Conservation (phyloP, 2,329 filamentous ascomycete genomes). For the Calonectria pteridis region DNA sequence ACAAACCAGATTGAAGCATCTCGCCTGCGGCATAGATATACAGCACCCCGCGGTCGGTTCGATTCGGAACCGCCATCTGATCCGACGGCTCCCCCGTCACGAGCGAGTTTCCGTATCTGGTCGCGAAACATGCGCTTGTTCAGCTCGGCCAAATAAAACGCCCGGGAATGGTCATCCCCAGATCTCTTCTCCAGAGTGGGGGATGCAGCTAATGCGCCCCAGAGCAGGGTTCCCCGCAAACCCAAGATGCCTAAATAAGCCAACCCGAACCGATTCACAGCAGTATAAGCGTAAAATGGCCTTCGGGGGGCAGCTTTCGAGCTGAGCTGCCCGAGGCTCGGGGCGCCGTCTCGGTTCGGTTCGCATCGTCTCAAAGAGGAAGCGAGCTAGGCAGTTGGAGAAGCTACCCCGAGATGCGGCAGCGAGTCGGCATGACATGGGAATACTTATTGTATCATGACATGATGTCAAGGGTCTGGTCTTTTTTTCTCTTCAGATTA, state of each 20-base stretch:
- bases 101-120: not conserved
- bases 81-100: constrained; percentile 6
- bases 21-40: constrained; percentile 16
- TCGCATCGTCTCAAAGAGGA: not conserved
- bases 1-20: constrained; percentile 11
- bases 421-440: not conserved
- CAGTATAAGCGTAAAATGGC: not conserved
- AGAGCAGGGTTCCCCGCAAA: constrained; percentile 22
- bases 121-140: not conserved
- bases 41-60: constrained; percentile 14
- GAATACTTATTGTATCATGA: constrained; percentile 17
- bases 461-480: not conserved
- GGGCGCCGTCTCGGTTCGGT: constrained; percentile 13
- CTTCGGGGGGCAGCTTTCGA: not conserved
- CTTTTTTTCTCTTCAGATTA: not conserved
- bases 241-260: not conserved
- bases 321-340: not conserved
- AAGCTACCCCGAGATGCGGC: constrained; percentile 18
- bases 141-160: constrained; percentile 14
- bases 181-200: constrained; percentile 1
- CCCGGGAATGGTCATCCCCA: constrained; percentile 8
- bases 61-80: constrained; percentile 7
- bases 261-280: constrained; percentile 9
- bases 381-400: constrained; percentile 12
- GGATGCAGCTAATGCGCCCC: not conserved